These are phyloP conservation scores for Puccinia coronata DNA, from an alignment of 1,284 basidiomycete genomes.

Conservation along the genomic window DNA sequence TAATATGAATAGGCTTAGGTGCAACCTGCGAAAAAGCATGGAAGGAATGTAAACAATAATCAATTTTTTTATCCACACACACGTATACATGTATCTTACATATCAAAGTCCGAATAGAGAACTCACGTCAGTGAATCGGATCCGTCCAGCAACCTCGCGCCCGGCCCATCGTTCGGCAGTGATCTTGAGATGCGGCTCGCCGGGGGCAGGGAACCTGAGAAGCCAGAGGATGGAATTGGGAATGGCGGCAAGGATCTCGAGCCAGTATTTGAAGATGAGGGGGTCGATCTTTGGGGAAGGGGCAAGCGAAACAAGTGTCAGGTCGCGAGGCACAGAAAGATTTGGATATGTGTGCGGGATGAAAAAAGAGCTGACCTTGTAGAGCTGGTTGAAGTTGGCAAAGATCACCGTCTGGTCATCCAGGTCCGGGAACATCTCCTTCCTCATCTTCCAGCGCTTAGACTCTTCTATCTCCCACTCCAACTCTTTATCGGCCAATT, in stretches of 20 bases:
- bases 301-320: constrained; percentile 1
- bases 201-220: constrained; percentile 66
- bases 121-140: constrained; percentile 67
- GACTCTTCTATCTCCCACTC: constrained; percentile 64
- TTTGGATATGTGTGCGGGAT: not conserved
- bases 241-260: constrained; percentile 64
- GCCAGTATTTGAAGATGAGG: constrained; percentile 66
- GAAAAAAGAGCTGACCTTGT: constrained; percentile 54
- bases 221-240: constrained; percentile 68
- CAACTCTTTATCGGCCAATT: constrained; percentile 52
- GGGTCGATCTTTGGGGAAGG: constrained; percentile 62
- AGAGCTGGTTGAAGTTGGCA: constrained; percentile 68
- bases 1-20: constrained; percentile 65
- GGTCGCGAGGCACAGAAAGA: not conserved
- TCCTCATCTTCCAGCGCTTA: constrained; percentile 62
- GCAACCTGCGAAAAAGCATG: constrained; percentile 13
- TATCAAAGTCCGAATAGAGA: not conserved
- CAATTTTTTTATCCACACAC: too few species aligned
- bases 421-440: constrained; percentile 63
- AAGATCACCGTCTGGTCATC: constrained; percentile 65
- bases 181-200: constrained; percentile 64
- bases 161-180: constrained; percentile 65
- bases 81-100: not conserved
- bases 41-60: not conserved
- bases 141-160: constrained; percentile 64